phyloP scores from a whole-genome alignment of 2,329 filamentous ascomycete genomes.

The Fusarium cyanostomum region DNA sequence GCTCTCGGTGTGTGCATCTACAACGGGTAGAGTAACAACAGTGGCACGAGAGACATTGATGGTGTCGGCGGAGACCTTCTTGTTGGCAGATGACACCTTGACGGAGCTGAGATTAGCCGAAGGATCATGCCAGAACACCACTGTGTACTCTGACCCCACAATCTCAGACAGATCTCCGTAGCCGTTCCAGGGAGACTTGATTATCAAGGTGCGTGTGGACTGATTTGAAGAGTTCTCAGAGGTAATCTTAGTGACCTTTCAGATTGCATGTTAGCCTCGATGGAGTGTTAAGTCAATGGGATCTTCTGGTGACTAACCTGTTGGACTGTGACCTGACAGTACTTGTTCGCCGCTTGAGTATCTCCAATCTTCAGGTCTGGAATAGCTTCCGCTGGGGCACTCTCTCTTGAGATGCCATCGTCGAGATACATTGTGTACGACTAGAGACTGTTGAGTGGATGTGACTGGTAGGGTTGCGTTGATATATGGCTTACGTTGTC shows the following conservation, averaged over 20 bases:
- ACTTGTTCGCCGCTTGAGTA: constrained; percentile 19
- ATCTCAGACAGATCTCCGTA: constrained; percentile 15
- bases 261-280: neutral
- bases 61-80: neutral
- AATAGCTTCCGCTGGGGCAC: constrained; percentile 7
- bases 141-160: constrained; percentile 26
- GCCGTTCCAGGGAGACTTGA: constrained; percentile 21
- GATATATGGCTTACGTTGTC: constrained; percentile 10
- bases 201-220: constrained; percentile 1
- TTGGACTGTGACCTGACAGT: constrained; percentile 26
- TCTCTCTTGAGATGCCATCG: constrained; percentile 35
- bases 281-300: too few species aligned
- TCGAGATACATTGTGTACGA: constrained; percentile 36
- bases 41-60: constrained; percentile 15
- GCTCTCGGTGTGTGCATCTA: constrained; percentile 14
- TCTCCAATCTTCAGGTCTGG: neutral
- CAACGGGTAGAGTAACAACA: constrained; percentile 18
- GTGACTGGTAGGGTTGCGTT: neutral
- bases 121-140: constrained; percentile 33
- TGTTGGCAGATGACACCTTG: constrained; percentile 6
- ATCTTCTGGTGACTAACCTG: constrained; percentile 4
- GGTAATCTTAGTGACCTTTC: neutral
- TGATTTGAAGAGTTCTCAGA: neutral
- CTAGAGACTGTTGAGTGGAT: neutral
- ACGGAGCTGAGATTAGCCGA: constrained; percentile 1